Evolutionary conservation across 345 rosid species (phyloP), one percentile per base, ranked within the genome.

Genomic region (Gossypium herbaceum): DNA sequence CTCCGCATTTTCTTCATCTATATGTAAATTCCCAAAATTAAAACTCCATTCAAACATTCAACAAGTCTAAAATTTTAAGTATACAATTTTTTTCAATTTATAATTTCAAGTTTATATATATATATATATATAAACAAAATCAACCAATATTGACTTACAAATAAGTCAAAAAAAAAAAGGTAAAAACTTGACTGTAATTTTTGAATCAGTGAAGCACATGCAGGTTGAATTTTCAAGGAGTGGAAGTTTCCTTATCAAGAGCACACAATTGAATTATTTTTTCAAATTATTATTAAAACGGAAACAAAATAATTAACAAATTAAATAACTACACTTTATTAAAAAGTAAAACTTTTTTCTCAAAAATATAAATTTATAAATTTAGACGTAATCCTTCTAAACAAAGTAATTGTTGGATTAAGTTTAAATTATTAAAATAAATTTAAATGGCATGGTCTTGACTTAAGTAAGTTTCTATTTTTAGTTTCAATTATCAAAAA

Each of bases 1-100:
- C 13, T n/a, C 12, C 17, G 2, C 4, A 73, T 24, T 60, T 73
- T 59, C 76, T 59, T 73, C 3, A n/a, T 7, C 76, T 73, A 22
- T 1, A 34, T 34, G 41, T 5, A 5, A 6, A 34, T 34, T 34
- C 41, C 41, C 41, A 34, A 34, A 34, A 5, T 34, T 34, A 34
- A 1, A 34, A 34, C 7, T 34, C 41, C 41, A 34, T 34, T 34
- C 1, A 34, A 34, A 34, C 41, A 34, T 34, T 34, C 41, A 34
- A 34, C 41, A 34, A 34, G 7, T 34, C 41, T 34, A 34, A 5
- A 5, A 34, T 34, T 34, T 34, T 1, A 34, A 34, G 1, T 34
- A 34, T 4, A 34, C 39, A 4, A 34, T 4, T 34, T 34, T 34
- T 34, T 34, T 34, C 39, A 34, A 34, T 34, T 29, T 6, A 34